Evolutionary conservation across 148 eudicot genomes (phyloP), one percentile per base, ranked within the genome.

Genomic region (Beta vulgaris): DNA sequence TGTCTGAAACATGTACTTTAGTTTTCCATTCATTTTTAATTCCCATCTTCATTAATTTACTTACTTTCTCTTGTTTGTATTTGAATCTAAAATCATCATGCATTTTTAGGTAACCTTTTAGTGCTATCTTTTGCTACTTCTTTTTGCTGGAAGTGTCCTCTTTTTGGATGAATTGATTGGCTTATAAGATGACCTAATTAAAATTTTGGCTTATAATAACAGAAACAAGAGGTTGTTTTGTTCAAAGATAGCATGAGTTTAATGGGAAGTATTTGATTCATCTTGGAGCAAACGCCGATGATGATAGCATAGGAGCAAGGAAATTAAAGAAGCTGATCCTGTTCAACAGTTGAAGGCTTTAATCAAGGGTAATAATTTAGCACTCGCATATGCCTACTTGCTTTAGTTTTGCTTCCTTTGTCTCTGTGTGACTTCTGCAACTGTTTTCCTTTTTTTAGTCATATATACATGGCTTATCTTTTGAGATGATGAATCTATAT

Each of bases 31-130:
- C 48, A 31, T 78, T 64, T 32, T 72, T 64, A 42, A 73, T 70
- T 68, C 51, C 68, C 36, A 46, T 74, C 31, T 48, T 39, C 25
- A 57, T 14, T 40, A 29, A 23, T 42, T 58, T 68, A 76, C 53
- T 31, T 79, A 53, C 37, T 35, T 43, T 67, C 28, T 10, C 55
- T 69, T 75, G 79, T 74, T 62, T 68, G 75, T 63, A 75, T 80
- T 4, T 75, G 75, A 75, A 70, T 29, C 35, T 61, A 48, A 60
- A 66, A 16, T 77, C 10, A 73, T 67, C 23, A 78, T 48, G 57
- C 61, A 29, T 72, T 25, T n/a, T 58, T 64, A 49, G 61, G 31
- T 60, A 49, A 1, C 35, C 73, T 21, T 23, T 40, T 35, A 54
- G 72, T 73, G 58, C 67, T 31, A 46, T 63, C 11, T 29, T 28